Conservation (phyloP, 768 basidiomycete species). For the Favolaschia claudopus region DNA sequence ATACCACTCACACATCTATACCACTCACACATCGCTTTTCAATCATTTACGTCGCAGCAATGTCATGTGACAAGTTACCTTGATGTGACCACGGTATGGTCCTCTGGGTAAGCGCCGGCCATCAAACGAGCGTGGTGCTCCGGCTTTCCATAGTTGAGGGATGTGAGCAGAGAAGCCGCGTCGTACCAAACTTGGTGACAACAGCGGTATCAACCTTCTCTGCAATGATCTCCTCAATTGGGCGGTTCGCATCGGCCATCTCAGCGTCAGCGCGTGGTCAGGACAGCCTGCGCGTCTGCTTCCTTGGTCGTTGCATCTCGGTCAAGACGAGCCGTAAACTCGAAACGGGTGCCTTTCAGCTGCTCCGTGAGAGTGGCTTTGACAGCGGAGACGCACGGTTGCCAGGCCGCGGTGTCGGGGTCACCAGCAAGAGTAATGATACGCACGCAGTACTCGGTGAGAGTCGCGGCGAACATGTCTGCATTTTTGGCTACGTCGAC, state of each 20-base stretch:
- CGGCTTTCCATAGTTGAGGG: too few relatives aligned
- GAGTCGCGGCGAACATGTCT: background rate
- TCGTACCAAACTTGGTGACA: background rate
- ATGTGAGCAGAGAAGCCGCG: too few relatives aligned
- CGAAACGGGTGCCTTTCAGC: background rate
- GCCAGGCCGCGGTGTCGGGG: background rate
- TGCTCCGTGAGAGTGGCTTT: background rate
- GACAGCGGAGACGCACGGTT: background rate
- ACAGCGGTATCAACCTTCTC: background rate
- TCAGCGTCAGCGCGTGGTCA: background rate
- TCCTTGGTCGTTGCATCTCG: background rate
- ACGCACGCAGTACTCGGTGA: background rate
- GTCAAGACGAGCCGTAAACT: conserved; percentile 1
- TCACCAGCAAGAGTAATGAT: background rate
- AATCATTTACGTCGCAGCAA: too few relatives aligned
- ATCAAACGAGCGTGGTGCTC: too few relatives aligned
- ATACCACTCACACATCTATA: too few relatives aligned
- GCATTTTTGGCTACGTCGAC: background rate
- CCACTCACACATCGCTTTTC: too few relatives aligned
- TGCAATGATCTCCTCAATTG: background rate
- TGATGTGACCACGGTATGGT: too few relatives aligned
- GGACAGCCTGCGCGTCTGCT: background rate
- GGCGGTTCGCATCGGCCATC: conserved; percentile 2
- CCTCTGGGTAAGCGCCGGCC: too few relatives aligned
- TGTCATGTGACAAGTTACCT: too few relatives aligned